Conservation (phyloP, 2,329 filamentous ascomycete species). For the Sclerotinia glacialis region DNA sequence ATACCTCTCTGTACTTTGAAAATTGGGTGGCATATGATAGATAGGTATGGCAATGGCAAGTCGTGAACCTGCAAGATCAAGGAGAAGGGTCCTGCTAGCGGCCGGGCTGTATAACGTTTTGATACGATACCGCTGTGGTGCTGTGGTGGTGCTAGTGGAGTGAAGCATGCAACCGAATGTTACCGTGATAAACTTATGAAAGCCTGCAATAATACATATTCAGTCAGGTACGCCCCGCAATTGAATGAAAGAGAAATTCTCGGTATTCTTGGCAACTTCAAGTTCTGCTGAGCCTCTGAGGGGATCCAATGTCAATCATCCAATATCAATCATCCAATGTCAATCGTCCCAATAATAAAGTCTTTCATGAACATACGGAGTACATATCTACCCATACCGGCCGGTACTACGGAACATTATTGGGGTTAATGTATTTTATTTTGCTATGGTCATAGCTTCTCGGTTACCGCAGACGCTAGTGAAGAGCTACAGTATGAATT, state of each 20-base stretch:
- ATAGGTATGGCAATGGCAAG: background rate
- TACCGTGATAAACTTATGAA: background rate
- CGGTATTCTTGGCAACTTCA: background rate
- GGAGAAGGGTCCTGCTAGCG: conserved; percentile 1
- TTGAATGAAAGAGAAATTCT: background rate
- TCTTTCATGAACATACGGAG: background rate
- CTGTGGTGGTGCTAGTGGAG: background rate
- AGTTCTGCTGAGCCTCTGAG: background rate
- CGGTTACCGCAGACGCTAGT: conserved; percentile 12
- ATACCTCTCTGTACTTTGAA: background rate
- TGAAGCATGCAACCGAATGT: background rate
- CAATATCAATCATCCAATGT: too few species aligned
- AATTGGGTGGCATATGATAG: background rate
- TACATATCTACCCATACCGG: too few species aligned
- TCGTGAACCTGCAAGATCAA: conserved; percentile 1
- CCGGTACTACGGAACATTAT: background rate
- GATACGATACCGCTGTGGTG: background rate
- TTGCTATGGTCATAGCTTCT: conserved; percentile 9
- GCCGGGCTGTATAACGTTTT: conserved; percentile 2
- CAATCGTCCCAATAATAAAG: background rate
- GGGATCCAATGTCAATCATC: background rate
- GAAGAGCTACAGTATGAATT: conserved; percentile 1
- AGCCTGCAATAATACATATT: background rate
- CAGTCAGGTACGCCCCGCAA: background rate
- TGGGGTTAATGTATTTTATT: background rate